Conservation (phyloP, 345 rosid species). For the Capsella bursapastoris region DNA sequence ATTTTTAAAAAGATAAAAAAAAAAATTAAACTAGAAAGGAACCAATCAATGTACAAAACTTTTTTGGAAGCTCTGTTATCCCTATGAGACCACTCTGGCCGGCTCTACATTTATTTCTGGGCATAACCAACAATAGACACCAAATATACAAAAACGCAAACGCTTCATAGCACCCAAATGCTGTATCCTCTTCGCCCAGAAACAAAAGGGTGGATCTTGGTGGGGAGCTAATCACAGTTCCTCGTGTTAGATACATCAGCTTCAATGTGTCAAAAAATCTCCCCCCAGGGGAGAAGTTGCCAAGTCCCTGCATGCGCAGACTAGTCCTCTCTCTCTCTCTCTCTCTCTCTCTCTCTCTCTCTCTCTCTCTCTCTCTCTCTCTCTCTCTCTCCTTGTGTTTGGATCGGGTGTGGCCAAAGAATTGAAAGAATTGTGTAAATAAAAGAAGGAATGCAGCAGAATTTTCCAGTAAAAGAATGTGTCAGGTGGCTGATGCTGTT, state of each 20-base stretch:
- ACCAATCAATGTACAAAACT: conserved; percentile 33
- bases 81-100: too few relatives aligned
- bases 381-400: background rate
- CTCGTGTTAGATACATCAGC: conserved; percentile 32
- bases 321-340: conserved; percentile 10
- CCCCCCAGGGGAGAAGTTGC: conserved; percentile 4
- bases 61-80: conserved; percentile 8
- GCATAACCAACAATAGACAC: conserved; percentile 33
- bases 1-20: background rate
- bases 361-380: background rate
- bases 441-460: conserved; percentile 31
- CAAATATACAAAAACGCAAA: conserved; percentile 31
- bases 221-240: conserved; percentile 28
- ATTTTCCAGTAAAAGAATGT: conserved; percentile 21
- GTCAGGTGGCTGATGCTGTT: conserved; percentile 42
- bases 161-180: conserved; percentile 6
- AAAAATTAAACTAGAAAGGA: background rate
- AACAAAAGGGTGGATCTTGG: background rate
- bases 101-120: conserved; percentile 23
- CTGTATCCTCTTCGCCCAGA: conserved; percentile 1
- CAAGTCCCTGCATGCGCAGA: background rate
- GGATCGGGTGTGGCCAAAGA: conserved; percentile 34
- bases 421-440: conserved; percentile 38
- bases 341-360: background rate
- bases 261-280: conserved; percentile 28